phyloP scores from a whole-genome alignment of 257 asterid genomes.

The Fraxinus americana region DNA sequence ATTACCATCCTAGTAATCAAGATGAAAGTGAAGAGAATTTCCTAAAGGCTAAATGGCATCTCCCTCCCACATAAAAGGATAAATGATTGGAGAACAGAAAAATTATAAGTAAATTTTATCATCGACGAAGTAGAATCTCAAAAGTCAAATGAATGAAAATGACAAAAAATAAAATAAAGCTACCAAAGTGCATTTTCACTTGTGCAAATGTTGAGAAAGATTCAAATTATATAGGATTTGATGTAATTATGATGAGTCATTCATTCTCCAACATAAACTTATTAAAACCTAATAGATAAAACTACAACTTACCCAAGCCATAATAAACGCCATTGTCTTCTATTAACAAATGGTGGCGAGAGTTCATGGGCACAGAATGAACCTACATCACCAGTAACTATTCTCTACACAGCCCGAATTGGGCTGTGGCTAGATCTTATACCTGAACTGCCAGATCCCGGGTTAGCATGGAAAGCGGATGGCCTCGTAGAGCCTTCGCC shows the following conservation, averaged over 20 bases:
- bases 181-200: too few relatives aligned
- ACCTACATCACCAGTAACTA: slow-evolving; percentile 23
- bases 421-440: slow-evolving; percentile 71
- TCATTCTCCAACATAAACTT: slow-evolving; percentile 39
- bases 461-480: slow-evolving; percentile 93
- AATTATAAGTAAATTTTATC: too few relatives aligned
- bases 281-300: slow-evolving; percentile 38
- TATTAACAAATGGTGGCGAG: slow-evolving; percentile 39
- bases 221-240: slow-evolving; percentile 28
- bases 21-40: too few relatives aligned
- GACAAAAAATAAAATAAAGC: too few relatives aligned
- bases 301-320: slow-evolving; percentile 28
- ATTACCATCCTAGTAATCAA: too few relatives aligned
- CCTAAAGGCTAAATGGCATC: too few relatives aligned
- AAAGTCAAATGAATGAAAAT: too few relatives aligned
- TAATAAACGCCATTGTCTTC: slow-evolving; percentile 41
- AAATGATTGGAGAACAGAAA: too few relatives aligned
- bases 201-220: slow-evolving; percentile 18
- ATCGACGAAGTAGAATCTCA: too few relatives aligned
- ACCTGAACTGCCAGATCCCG: slow-evolving; percentile 58
- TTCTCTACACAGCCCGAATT: slow-evolving; percentile 67
- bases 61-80: too few relatives aligned
- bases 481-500: slow-evolving; percentile 85
- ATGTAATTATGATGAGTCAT: slow-evolving; percentile 21
- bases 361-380: slow-evolving; percentile 1